phyloP scores from a whole-genome alignment of 768 basidiomycete genomes.

The Boletales sp. region DNA sequence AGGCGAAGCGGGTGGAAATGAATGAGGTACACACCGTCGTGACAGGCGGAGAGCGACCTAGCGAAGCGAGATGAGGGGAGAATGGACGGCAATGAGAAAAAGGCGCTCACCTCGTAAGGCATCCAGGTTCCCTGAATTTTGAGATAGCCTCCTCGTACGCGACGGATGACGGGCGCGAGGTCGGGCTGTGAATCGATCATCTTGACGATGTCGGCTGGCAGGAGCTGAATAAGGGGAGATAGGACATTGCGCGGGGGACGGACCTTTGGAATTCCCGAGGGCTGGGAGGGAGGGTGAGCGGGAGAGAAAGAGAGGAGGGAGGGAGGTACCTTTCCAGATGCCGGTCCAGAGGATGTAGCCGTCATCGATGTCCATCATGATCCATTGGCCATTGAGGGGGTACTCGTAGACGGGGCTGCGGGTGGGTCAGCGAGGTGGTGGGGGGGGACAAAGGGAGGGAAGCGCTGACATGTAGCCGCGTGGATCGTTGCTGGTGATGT shows the following conservation, averaged over 20 bases:
- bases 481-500: slow-evolving; percentile 88
- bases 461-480: slow-evolving; percentile 77
- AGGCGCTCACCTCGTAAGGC: slow-evolving; percentile 71
- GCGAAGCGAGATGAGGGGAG: slow-evolving; percentile 21
- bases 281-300: slow-evolving; percentile 40
- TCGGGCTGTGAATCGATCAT: slow-evolving; percentile 92
- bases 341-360: slow-evolving; percentile 92
- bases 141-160: slow-evolving; percentile 83
- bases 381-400: slow-evolving; percentile 85
- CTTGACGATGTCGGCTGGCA: slow-evolving; percentile 82
- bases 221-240: slow-evolving; percentile 16
- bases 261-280: slow-evolving; percentile 87
- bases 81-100: slow-evolving; percentile 8
- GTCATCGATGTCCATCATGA: slow-evolving; percentile 95
- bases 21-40: slow-evolving; percentile 55
- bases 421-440: slow-evolving; percentile 1
- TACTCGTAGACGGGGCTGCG: slow-evolving; percentile 83
- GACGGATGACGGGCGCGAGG: slow-evolving; percentile 73
- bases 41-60: slow-evolving; percentile 78
- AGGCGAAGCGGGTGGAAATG: slow-evolving; percentile 4
- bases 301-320: neutral
- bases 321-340: slow-evolving; percentile 80
- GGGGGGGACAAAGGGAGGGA: neutral
- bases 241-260: slow-evolving; percentile 12
- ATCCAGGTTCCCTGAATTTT: slow-evolving; percentile 96